Base-by-base conservation (phyloP, 2,329 filamentous ascomycete species). In the Gaeumannomyces sp. region DNA sequence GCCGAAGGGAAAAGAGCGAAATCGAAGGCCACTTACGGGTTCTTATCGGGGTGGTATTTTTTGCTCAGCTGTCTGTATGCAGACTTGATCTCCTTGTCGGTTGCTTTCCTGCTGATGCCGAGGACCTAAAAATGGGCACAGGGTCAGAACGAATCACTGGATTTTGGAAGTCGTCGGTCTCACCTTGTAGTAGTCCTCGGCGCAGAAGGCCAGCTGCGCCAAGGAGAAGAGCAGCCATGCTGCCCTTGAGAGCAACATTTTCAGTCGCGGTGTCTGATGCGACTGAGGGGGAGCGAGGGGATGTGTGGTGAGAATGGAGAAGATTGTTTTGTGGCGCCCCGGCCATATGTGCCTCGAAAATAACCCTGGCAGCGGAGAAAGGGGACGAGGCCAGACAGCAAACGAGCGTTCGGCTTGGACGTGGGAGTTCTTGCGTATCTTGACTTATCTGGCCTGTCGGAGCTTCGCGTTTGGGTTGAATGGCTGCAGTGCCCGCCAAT, bases 1-100 rank as follows among this genome's bases (percentile, higher is more conserved):
- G 19, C 4, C 6, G 11, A 10, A n/a, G 22, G 45, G 45, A 14
- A 11, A 22, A 22, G 29, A 25, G 29, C 28, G 56, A 19, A 7
- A 27, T 60, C 59, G 59, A 5, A n/a, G 13, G 7, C 29, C 22
- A 80, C 90, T 72, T 85, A 95, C 89, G 94, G 93, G 72, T 98
- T 98, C 85, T 99, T 99, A 78, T 99, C 95, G 4, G 95, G 95
- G 74, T 99, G 95, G 76, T 85, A 97, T 76, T 96, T 96, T 78
- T 98, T 98, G 80, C 91, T 96, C 14, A 99, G 83, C 66, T 87
- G 89, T 66, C 93, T 87, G 78, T 99, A 99, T 28, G 95, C 93
- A 60, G 91, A 90, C 78, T 99, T 99, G 75, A 99, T 89, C 72
- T 98, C 90, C 72, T 89, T 88, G 64, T 97, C 93, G 60, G 86